phyloP scores from a whole-genome alignment of 129 eudicot species.

The Flaveria robusta region DNA sequence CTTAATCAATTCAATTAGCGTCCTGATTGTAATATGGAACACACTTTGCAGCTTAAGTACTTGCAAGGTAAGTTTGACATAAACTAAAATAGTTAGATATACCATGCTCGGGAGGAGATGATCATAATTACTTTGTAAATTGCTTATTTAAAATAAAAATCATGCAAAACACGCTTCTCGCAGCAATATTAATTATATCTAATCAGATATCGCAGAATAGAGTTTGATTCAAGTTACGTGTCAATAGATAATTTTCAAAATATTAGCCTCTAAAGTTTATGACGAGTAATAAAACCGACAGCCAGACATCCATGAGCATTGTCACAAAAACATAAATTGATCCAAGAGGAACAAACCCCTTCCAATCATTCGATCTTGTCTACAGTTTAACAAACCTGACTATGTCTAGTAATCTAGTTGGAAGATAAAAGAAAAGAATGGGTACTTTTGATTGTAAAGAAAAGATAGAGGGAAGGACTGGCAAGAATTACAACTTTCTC shows the following conservation, averaged over 20 bases:
- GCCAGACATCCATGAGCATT: constrained; percentile 15
- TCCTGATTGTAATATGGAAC: constrained; percentile 4
- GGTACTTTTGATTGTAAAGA: background rate
- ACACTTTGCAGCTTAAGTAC: background rate
- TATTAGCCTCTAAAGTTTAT: background rate
- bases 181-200: constrained; percentile 1
- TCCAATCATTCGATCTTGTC: background rate
- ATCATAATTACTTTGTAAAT: constrained; percentile 1
- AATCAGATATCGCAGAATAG: background rate
- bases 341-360: constrained; percentile 6
- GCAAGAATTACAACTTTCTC: background rate
- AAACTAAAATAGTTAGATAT: background rate
- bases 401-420: background rate
- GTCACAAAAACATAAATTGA: constrained; percentile 8
- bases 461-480: background rate
- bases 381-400: background rate
- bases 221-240: background rate
- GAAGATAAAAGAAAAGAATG: background rate
- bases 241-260: background rate
- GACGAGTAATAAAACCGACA: background rate
- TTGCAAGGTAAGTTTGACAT: background rate
- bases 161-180: background rate
- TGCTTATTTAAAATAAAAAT: background rate
- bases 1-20: background rate
- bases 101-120: background rate